A percentile compares a stretch with the other conserved stretches of the same genome.
Conservation (phyloP, 768 basidiomycete genomes). For the Exidia glandulosa region DNA sequence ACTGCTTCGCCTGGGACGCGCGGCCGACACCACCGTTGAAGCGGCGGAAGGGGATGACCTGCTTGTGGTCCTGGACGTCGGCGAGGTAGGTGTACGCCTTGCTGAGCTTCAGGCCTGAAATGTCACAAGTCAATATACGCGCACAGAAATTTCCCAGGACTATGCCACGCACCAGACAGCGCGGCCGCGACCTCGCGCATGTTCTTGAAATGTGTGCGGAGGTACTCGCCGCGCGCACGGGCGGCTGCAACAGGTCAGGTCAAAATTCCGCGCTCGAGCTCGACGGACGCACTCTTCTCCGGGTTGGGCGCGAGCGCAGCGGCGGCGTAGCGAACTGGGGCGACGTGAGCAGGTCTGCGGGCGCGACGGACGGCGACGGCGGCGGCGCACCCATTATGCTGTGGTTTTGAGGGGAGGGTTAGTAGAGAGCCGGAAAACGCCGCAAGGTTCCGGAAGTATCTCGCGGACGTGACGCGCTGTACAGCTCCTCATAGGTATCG, state of each 20-base stretch:
- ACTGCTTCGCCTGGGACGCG: slow-evolving; percentile 90
- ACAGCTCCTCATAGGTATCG: neutral
- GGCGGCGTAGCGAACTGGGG: slow-evolving; percentile 84
- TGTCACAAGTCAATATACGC: neutral
- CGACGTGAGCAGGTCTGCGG: neutral
- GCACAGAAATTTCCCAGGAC: neutral
- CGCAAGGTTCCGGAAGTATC: neutral
- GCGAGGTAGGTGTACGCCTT: slow-evolving; percentile 93
- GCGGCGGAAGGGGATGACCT: slow-evolving; percentile 91
- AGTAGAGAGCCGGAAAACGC: neutral
- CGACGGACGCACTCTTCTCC: slow-evolving; percentile 90
- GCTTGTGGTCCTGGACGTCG: slow-evolving; percentile 94
- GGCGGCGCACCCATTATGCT: neutral
- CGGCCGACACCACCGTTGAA: slow-evolving; percentile 94
- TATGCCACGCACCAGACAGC: slow-evolving; percentile 74
- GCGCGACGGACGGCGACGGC: neutral
- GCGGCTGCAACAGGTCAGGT: slow-evolving; percentile 50
- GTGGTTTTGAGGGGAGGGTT: neutral
- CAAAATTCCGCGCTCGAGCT: too few species aligned
- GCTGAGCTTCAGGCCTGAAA: slow-evolving; percentile 74
- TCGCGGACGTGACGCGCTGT: neutral
- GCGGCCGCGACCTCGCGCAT: slow-evolving; percentile 98
- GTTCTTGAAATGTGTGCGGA: slow-evolving; percentile 99
- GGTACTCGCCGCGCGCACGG: slow-evolving; percentile 89
- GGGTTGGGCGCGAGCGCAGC: slow-evolving; percentile 81